Percentiles rank a stretch among this genome's conserved stretches.
phyloP scores from a whole-genome alignment of 2,329 filamentous ascomycete genomes.

The Penicillium sp. region DNA sequence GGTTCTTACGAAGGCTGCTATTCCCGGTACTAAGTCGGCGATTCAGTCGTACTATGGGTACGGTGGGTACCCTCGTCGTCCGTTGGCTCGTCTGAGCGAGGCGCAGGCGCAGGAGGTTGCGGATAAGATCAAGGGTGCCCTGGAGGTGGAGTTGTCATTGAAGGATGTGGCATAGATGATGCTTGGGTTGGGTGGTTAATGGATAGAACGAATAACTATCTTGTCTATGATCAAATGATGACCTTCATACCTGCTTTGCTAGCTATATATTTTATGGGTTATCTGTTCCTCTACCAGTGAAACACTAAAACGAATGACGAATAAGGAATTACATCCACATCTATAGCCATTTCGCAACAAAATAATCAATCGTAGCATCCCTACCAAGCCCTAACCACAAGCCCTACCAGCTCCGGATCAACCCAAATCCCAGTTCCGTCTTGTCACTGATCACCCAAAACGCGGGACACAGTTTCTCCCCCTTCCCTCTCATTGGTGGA shows the following conservation, averaged over 20 bases:
- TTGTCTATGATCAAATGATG: conserved; percentile 16
- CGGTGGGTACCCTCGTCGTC: conserved; percentile 74
- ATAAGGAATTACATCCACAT: too few relatives aligned
- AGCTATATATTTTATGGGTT: background rate
- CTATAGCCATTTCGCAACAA: background rate
- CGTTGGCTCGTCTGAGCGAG: conserved; percentile 47
- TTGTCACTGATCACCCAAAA: conserved; percentile 15
- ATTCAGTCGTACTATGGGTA: conserved; percentile 84
- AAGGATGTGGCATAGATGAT: conserved; percentile 37
- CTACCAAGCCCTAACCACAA: conserved; percentile 11
- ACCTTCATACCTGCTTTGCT: background rate
- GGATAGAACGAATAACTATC: conserved; percentile 8
- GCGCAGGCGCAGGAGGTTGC: conserved; percentile 37
- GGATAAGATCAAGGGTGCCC: conserved; percentile 40
- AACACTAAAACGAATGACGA: background rate
- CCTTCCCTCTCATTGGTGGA: conserved; percentile 30
- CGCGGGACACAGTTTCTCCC: conserved; percentile 13
- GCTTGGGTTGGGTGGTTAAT: background rate
- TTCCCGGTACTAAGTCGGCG: conserved; percentile 82
- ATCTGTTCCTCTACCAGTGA: background rate
- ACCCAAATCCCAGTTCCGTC: background rate
- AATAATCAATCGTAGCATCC: background rate
- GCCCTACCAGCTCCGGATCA: conserved; percentile 13
- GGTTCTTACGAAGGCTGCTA: conserved; percentile 80
- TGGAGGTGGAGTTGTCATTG: conserved; percentile 41